Evolutionary conservation across 306 rosid genomes (phyloP), one percentile per base, ranked within the genome.

Genomic region (Sechiopsis laciniata): DNA sequence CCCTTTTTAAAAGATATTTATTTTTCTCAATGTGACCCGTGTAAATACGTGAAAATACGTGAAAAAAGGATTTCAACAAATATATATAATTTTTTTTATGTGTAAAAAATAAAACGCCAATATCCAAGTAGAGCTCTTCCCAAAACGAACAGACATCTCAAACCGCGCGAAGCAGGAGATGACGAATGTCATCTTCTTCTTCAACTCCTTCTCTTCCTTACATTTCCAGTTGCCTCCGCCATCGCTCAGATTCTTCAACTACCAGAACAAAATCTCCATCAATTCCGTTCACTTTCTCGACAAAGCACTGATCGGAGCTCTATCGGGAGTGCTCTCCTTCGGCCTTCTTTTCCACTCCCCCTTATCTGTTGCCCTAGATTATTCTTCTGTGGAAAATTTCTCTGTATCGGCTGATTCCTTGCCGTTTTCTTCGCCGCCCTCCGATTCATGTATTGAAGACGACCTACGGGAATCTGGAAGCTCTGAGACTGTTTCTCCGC

Each of bases 261-360:
- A 3, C 1, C 22, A 32, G 4, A 64, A 51, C 19, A 62, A 26
- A 48, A 63, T 0, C 22, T 17, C 16, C 32, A 52, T n/a, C 29
- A 74, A 24, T 24, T 74, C 76, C 29, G 0, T 19, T 65, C 51
- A 10, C 76, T 86, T 76, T 79, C 74, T 78, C 16, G 66, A 71
- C 48, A 78, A 73, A 69, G 22, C 86, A 20, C 76, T 88, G 0
- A 48, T 52, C 1, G 82, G 82, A 40, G 84, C 80, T 56, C 65
- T 87, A 2, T 82, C 86, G 4, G 86, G 88, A 7, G 87, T 84
- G 42, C 85, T 84, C 42, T 84, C 93, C 16, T 50, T 86, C 8
- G 79, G 80, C 14, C 75, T 84, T 37, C 26, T 84, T 16, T n/a
- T 82, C 76, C 76, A 78, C 21, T 57, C 79, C 14, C 90, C 87